Conservation (phyloP, 23 red algal genomes). For the Gracilaria domingensis region DNA sequence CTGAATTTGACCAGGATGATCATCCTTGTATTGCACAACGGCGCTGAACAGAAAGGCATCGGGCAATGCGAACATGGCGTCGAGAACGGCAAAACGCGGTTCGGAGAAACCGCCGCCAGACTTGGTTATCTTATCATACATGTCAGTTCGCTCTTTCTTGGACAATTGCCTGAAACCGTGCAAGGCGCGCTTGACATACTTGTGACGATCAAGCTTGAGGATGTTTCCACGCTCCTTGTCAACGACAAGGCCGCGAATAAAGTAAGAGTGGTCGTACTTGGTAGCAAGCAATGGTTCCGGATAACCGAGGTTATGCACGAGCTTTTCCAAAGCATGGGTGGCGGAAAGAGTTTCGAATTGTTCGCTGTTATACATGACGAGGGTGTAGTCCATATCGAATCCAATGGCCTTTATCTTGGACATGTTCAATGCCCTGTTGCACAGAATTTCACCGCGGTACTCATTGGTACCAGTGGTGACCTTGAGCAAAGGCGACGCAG, state of each 20-base stretch:
- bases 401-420: slow-evolving; percentile 89
- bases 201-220: slow-evolving; percentile 99
- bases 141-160: slow-evolving; percentile 81
- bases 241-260: slow-evolving; percentile 92
- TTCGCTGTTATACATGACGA: slow-evolving; percentile 92
- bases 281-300: slow-evolving; percentile 73
- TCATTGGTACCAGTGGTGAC: not conserved
- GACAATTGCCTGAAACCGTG: slow-evolving; percentile 86
- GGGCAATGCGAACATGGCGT: slow-evolving; percentile 97
- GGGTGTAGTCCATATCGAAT: slow-evolving; percentile 99
- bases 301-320: slow-evolving; percentile 85
- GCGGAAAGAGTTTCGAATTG: slow-evolving; percentile 90
- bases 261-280: slow-evolving; percentile 90
- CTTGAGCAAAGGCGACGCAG: slow-evolving; percentile 35
- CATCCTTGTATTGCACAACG: slow-evolving; percentile 85
- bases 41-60: slow-evolving; percentile 96
- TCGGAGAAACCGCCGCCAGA: slow-evolving; percentile 83
- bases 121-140: slow-evolving; percentile 84
- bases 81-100: slow-evolving; percentile 87
- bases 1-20: slow-evolving; percentile 69
- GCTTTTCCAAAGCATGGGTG: slow-evolving; percentile 79
- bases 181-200: slow-evolving; percentile 97
- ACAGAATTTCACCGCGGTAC: slow-evolving; percentile 96
- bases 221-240: slow-evolving; percentile 97
- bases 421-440: slow-evolving; percentile 99